Percentiles rank a stretch among this genome's conserved stretches.
Conservation (phyloP, 192 early-diverging fungal species). For the Coemansia guatemalensis region DNA sequence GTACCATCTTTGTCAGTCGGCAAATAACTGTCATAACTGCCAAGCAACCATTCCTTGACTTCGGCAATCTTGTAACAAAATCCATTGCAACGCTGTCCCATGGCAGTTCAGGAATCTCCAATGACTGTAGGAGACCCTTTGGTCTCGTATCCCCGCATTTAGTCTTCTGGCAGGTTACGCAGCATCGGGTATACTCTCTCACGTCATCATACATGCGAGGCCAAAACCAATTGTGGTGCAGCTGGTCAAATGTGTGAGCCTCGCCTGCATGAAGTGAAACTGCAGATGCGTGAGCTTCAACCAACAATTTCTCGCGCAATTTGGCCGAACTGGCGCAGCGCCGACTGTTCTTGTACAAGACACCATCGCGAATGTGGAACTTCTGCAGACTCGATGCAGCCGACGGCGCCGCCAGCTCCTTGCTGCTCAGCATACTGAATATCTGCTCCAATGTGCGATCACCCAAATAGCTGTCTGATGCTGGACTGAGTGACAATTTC, state of each 20-base stretch:
- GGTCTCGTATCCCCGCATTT: too few relatives aligned
- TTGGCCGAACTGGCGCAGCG: too few relatives aligned
- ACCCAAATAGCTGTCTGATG: too few relatives aligned
- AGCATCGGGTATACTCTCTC: background rate
- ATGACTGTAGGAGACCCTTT: background rate
- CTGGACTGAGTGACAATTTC: too few relatives aligned
- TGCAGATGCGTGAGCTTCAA: slow-evolving; percentile 1
- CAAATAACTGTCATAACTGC: slow-evolving; percentile 6
- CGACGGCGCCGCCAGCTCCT: too few relatives aligned
- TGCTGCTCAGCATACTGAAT: too few relatives aligned
- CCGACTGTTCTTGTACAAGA: slow-evolving; percentile 1
- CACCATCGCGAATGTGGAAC: background rate
- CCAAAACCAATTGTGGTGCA: slow-evolving; percentile 4
- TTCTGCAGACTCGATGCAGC: too few relatives aligned
- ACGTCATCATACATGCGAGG: slow-evolving; percentile 8
- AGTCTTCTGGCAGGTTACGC: too few relatives aligned
- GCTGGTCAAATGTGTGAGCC: background rate
- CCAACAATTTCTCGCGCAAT: background rate
- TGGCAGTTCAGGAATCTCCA: background rate
- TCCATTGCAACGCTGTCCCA: slow-evolving; percentile 3
- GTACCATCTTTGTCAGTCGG: slow-evolving; percentile 5
- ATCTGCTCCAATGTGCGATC: too few relatives aligned
- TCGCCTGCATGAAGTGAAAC: slow-evolving; percentile 14
- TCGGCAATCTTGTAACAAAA: background rate
- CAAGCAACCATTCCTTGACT: background rate